Conservation (phyloP, 2,329 filamentous ascomycete genomes). For the Pseudofabraea citricarpa region DNA sequence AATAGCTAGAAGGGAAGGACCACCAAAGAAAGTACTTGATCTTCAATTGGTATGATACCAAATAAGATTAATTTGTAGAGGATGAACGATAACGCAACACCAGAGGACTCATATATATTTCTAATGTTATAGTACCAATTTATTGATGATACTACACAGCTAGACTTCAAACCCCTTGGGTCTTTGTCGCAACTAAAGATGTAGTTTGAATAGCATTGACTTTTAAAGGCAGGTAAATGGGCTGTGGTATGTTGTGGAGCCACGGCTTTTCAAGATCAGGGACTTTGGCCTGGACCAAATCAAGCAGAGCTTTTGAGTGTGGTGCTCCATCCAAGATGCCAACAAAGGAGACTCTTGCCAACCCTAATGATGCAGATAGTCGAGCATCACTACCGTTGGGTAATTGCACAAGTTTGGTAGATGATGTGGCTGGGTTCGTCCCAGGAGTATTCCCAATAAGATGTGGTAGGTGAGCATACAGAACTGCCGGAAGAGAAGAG, state of each 20-base stretch:
- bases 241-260: constrained; percentile 40
- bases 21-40: too few species aligned
- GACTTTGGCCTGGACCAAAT: constrained; percentile 50
- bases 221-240: constrained; percentile 39
- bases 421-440: constrained; percentile 30
- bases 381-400: constrained; percentile 54
- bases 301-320: constrained; percentile 49
- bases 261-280: constrained; percentile 49
- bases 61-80: too few species aligned
- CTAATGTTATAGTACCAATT: too few species aligned
- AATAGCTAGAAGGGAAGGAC: too few species aligned
- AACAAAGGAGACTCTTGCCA: constrained; percentile 61
- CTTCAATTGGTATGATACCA: too few species aligned
- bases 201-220: constrained; percentile 39
- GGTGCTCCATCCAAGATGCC: constrained; percentile 54
- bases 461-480: constrained; percentile 56
- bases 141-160: too few species aligned
- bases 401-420: constrained; percentile 56
- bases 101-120: too few species aligned
- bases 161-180: constrained; percentile 7
- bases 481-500: constrained; percentile 50
- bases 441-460: constrained; percentile 47
- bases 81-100: too few species aligned
- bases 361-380: constrained; percentile 50
- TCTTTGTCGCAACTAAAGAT: constrained; percentile 10